Percentiles rank a stretch among this genome's conserved stretches.
Evolutionary conservation across 2,329 filamentous ascomycete genomes (phyloP).

Genomic region (Pseudocercospora fijiensis): DNA sequence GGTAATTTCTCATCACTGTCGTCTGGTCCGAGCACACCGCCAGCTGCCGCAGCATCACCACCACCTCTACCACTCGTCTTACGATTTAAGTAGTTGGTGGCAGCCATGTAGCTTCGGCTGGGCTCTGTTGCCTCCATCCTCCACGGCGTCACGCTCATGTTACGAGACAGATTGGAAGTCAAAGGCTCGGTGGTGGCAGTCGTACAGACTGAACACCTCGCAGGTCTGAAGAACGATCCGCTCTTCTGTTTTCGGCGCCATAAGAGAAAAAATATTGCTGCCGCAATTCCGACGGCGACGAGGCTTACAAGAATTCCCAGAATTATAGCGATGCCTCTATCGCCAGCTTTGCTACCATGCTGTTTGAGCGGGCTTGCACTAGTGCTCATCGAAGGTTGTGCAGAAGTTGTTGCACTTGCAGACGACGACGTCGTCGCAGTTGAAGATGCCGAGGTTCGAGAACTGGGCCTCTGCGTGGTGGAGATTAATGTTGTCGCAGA

Average conservation of each 20-base stretch:
- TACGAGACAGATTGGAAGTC: not conserved
- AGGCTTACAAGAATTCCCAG: constrained; percentile 13
- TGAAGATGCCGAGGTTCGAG: not conserved
- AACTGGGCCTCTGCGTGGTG: not conserved
- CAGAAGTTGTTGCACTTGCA: not conserved
- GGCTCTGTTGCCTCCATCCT: constrained; percentile 3
- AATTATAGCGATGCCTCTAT: constrained; percentile 13
- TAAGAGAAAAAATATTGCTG: constrained; percentile 3
- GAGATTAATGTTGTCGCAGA: constrained; percentile 3
- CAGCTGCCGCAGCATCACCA: not conserved
- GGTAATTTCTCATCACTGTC: constrained; percentile 13
- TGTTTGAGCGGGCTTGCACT: not conserved
- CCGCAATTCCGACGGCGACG: not conserved
- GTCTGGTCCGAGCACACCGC: not conserved
- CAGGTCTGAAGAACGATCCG: constrained; percentile 15
- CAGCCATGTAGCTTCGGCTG: constrained; percentile 11
- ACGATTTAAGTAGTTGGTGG: not conserved
- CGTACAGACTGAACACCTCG: constrained; percentile 14
- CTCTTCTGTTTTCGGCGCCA: constrained; percentile 13
- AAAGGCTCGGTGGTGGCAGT: constrained; percentile 1
- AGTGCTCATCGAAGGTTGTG: not conserved
- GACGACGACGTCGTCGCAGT: not conserved
- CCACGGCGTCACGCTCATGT: constrained; percentile 7
- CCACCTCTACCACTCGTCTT: not conserved
- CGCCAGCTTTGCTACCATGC: constrained; percentile 5